Percentiles rank a stretch among this genome's conserved stretches.
Conservation (phyloP, 805 yeast species). For the Myxozyma neotropica region DNA sequence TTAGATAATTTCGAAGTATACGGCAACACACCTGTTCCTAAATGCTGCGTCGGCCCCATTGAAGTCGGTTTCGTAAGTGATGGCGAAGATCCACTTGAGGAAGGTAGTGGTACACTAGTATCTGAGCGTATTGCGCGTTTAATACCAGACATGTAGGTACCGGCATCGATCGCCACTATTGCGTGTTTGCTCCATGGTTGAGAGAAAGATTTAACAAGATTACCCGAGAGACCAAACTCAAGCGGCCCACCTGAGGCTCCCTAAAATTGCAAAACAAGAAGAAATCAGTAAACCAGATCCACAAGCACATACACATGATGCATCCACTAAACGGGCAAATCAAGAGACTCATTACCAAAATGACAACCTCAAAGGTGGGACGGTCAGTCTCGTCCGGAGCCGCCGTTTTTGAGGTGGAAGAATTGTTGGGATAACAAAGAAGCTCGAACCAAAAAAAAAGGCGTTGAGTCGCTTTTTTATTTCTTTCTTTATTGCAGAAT, state of each 20-base stretch:
- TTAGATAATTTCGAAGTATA: slow-evolving; percentile 19
- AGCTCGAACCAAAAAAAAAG: background rate
- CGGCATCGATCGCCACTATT: slow-evolving; percentile 74
- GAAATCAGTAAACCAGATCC: too few relatives aligned
- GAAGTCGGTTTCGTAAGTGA: background rate
- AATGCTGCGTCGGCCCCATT: slow-evolving; percentile 2
- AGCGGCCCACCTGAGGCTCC: slow-evolving; percentile 89
- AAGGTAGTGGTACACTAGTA: too few relatives aligned
- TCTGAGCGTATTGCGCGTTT: slow-evolving; percentile 46
- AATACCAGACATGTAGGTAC: slow-evolving; percentile 66
- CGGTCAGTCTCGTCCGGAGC: slow-evolving; percentile 10
- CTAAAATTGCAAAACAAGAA: too few relatives aligned
- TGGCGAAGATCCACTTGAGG: background rate
- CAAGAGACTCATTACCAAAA: slow-evolving; percentile 38
- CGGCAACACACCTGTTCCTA: slow-evolving; percentile 30
- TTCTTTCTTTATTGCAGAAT: too few relatives aligned
- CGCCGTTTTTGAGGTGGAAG: slow-evolving; percentile 6
- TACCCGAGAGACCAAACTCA: slow-evolving; percentile 69
- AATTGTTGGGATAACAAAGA: background rate
- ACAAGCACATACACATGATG: too few relatives aligned
- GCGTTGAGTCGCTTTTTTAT: too few relatives aligned
- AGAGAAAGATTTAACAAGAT: slow-evolving; percentile 60
- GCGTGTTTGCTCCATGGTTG: slow-evolving; percentile 49
- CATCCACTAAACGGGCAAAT: too few relatives aligned
- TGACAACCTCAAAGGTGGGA: slow-evolving; percentile 37